A percentile compares a stretch with the other conserved stretches of the same genome.
Conservation (phyloP, 129 eudicot species). For the Lonicera japonica region DNA sequence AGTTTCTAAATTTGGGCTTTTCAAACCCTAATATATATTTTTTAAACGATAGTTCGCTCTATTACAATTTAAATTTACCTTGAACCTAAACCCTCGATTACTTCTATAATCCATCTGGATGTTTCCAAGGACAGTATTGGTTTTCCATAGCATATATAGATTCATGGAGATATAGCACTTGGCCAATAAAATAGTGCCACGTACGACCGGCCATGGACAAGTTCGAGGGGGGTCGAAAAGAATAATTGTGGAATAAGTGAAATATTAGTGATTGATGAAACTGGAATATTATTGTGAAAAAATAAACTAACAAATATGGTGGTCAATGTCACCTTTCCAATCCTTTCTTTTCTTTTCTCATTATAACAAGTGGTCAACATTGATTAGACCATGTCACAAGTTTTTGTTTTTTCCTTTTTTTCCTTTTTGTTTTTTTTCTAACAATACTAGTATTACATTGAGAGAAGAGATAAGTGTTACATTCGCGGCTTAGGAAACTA, state of each 20-base stretch:
- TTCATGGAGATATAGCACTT: constrained; percentile 3
- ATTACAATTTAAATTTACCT: too few relatives aligned
- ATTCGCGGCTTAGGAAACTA: too few relatives aligned
- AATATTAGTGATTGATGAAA: constrained; percentile 5
- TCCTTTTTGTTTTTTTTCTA: too few relatives aligned
- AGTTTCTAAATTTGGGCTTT: too few relatives aligned
- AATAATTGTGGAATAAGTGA: constrained; percentile 14
- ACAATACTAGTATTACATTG: too few relatives aligned
- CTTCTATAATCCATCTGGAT: constrained; percentile 1
- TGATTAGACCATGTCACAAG: too few relatives aligned
- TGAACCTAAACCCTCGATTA: too few relatives aligned
- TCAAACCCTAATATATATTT: too few relatives aligned
- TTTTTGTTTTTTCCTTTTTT: too few relatives aligned
- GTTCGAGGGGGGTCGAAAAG: constrained; percentile 17
- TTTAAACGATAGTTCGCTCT: too few relatives aligned
- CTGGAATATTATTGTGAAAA: constrained; percentile 5
- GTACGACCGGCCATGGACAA: constrained; percentile 33
- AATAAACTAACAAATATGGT: background rate
- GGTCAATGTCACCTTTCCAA: constrained; percentile 13
- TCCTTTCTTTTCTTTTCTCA: constrained; percentile 8
- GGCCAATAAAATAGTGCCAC: constrained; percentile 25
- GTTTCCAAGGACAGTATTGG: constrained; percentile 17
- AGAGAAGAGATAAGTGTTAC: too few relatives aligned
- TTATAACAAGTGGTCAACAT: too few relatives aligned
- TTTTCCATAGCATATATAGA: constrained; percentile 13